Evolutionary conservation across 805 yeast species (phyloP).

Genomic region (Suhomyces vadensis): DNA sequence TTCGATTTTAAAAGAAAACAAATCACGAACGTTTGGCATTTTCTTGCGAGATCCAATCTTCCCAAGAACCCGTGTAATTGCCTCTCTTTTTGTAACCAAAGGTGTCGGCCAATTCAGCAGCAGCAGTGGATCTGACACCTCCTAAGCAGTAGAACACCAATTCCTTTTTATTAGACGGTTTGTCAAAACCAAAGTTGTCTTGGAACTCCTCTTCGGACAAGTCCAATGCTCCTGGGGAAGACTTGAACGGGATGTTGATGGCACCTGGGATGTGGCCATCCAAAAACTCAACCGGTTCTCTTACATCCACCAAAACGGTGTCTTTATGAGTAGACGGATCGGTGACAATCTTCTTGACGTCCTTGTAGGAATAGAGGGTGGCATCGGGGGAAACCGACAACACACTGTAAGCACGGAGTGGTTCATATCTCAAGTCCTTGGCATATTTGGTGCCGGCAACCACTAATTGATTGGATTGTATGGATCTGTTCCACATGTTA

Average conservation of each 20-base stretch:
- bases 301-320: constrained; percentile 75
- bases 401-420: constrained; percentile 30
- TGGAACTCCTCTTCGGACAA: constrained; percentile 76
- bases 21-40: constrained; percentile 20
- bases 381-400: constrained; percentile 44
- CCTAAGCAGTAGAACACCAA: constrained; percentile 89
- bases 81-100: constrained; percentile 85
- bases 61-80: constrained; percentile 83
- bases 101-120: constrained; percentile 88
- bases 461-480: not conserved
- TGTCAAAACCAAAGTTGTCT: constrained; percentile 75
- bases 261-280: constrained; percentile 83
- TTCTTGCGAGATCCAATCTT: constrained; percentile 69
- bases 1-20: too few species aligned
- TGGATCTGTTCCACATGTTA: not conserved
- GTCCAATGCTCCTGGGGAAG: constrained; percentile 90
- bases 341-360: constrained; percentile 46
- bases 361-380: constrained; percentile 52
- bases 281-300: constrained; percentile 82
- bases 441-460: not conserved
- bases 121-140: constrained; percentile 87
- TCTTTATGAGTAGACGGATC: constrained; percentile 43
- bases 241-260: constrained; percentile 83
- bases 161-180: constrained; percentile 71
- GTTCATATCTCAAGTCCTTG: not conserved